phyloP scores from a whole-genome alignment of 2,329 filamentous ascomycete species.

The Akanthomyces dipterigenus region DNA sequence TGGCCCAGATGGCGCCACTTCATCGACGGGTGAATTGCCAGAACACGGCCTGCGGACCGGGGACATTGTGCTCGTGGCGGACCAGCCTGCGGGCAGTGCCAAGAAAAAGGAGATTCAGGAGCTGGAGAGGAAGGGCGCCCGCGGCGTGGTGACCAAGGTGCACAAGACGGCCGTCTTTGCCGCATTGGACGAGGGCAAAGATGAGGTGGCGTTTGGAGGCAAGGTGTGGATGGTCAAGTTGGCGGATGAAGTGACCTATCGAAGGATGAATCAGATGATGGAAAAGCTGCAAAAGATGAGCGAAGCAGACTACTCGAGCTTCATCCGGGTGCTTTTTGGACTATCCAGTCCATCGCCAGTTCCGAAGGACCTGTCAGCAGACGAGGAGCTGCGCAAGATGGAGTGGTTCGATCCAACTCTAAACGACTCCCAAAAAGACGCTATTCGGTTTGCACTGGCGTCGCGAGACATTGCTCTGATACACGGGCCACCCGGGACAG shows the following conservation, averaged over 20 bases:
- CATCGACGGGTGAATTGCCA: constrained; percentile 48
- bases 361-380: constrained; percentile 31
- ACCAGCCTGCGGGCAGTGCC: constrained; percentile 65
- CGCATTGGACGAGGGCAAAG: constrained; percentile 61
- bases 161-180: constrained; percentile 54
- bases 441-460: constrained; percentile 74
- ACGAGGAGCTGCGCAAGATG: constrained; percentile 40
- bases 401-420: constrained; percentile 56
- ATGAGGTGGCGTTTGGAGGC: constrained; percentile 36
- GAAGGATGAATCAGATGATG: constrained; percentile 60
- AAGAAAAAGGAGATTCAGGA: constrained; percentile 68
- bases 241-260: constrained; percentile 62
- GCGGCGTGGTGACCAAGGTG: constrained; percentile 65
- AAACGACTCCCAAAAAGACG: constrained; percentile 62
- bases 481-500: constrained; percentile 92
- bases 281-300: constrained; percentile 50
- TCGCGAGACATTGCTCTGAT: constrained; percentile 80
- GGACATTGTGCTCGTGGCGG: constrained; percentile 70
- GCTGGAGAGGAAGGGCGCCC: constrained; percentile 58
- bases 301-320: constrained; percentile 50
- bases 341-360: constrained; percentile 46
- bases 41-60: constrained; percentile 71
- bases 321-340: constrained; percentile 58
- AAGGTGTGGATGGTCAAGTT: constrained; percentile 60
- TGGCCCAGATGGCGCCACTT: constrained; percentile 61